Conservation (phyloP, 2,329 filamentous ascomycete species). For the Rhexocercosporidium sp. region DNA sequence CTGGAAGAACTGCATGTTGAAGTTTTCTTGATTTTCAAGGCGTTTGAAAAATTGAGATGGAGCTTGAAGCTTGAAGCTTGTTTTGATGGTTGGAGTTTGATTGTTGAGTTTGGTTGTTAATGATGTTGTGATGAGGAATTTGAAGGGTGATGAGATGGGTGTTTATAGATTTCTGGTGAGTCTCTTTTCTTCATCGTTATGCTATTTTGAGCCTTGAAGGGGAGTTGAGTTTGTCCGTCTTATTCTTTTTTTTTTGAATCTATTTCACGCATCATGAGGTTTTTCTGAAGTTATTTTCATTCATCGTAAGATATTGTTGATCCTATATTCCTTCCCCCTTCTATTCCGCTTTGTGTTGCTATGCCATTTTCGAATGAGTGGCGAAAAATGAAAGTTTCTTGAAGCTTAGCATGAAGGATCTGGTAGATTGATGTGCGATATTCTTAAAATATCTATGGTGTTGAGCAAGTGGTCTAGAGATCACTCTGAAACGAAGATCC, state of each 20-base stretch:
- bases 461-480: neutral
- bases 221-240: neutral
- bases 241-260: neutral
- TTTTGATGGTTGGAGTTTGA: neutral
- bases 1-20: slow-evolving; percentile 9
- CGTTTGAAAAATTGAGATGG: neutral
- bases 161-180: neutral
- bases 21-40: neutral
- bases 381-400: neutral
- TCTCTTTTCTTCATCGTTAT: neutral
- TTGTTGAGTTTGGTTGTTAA: neutral
- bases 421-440: neutral
- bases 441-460: neutral
- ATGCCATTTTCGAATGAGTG: neutral
- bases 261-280: neutral
- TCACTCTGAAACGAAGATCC: neutral
- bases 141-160: neutral
- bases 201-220: neutral
- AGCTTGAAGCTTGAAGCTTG: neutral
- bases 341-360: neutral
- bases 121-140: neutral
- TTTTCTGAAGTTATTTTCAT: neutral
- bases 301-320: neutral
- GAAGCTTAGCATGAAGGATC: neutral
- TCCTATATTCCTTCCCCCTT: neutral